Base-by-base conservation (phyloP, 345 rosid species). In the Gossypium turneri region DNA sequence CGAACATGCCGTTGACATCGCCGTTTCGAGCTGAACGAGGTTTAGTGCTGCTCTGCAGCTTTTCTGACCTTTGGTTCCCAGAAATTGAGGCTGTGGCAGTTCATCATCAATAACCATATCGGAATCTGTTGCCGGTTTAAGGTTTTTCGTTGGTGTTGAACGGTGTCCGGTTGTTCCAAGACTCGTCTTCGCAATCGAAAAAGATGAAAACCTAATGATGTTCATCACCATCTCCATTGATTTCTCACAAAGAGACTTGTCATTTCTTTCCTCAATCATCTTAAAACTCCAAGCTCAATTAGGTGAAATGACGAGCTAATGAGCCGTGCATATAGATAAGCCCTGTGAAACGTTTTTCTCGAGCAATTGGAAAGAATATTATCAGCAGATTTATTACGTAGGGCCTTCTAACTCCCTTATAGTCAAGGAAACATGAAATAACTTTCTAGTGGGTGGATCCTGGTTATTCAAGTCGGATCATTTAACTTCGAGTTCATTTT, bases 191-290 rank as follows among this genome's bases (percentile, higher is more conserved):
- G 89, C 86, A 50, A 90, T 77, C 9, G 88, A 88, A 73, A 88
- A 78, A 20, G 92, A 81, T 15, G 90, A 90, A 55, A 70, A 17
- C 72, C 72, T 88, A 16, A 88, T 55, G 75, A 88, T 80, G 76
- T 77, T 85, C 12, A 74, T 76, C 65, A 79, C 80, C 81, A 88
- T 71, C 81, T 88, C 79, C 84, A 88, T 63, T 29, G 92, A 88
- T 9, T 78, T 83, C 79, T 79, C 85, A 38, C 82, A 70, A 0
- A 90, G 73, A 34, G 94, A 85, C 60, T 83, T 53, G 66, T 63
- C 80, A 76, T 41, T 81, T 44, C 83, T 78, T 24, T 65, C 66
- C n/a, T 81, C 80, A 17, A 53, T 19, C 90, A 87, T 89, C 38
- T 65, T 55, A 51, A 50, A 5, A 51, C 19, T 13, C 56, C 9